Evolutionary conservation across 768 basidiomycete species (phyloP).

Genomic region (Lactifluus piperatus): DNA sequence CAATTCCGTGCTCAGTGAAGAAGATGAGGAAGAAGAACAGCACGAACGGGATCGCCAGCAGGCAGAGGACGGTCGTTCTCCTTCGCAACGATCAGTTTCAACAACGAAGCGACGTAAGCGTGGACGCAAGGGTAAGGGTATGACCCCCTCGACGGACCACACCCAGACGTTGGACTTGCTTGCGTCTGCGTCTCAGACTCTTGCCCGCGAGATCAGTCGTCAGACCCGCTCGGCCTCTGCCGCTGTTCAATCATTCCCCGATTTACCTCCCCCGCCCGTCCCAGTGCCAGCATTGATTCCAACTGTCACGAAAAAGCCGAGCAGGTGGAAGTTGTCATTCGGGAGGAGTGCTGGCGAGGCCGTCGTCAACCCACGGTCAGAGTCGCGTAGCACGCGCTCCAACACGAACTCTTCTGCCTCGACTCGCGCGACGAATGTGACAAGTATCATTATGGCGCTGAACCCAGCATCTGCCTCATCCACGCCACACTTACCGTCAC

Average conservation of each 20-base stretch:
- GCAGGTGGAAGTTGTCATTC: conserved; percentile 80
- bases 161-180: conserved; percentile 61
- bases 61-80: neutral
- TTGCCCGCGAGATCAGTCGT: conserved; percentile 77
- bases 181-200: conserved; percentile 69
- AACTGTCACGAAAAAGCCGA: conserved; percentile 56
- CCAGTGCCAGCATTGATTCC: conserved; percentile 24
- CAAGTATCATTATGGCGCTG: conserved; percentile 63
- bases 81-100: conserved; percentile 31
- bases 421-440: conserved; percentile 71
- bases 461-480: conserved; percentile 34
- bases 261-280: conserved; percentile 30
- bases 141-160: conserved; percentile 25
- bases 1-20: conserved; percentile 24
- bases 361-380: neutral
- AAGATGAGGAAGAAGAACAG: conserved; percentile 34
- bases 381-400: conserved; percentile 5
- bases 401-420: conserved; percentile 23
- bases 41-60: neutral
- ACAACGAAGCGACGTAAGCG: conserved; percentile 79
- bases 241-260: conserved; percentile 17
- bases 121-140: conserved; percentile 76
- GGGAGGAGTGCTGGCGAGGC: conserved; percentile 39
- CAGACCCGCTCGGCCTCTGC: conserved; percentile 28
- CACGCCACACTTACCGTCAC: neutral